phyloP scores from a whole-genome alignment of 2,329 filamentous ascomycete species.

The Bipolaris sorokiniana region DNA sequence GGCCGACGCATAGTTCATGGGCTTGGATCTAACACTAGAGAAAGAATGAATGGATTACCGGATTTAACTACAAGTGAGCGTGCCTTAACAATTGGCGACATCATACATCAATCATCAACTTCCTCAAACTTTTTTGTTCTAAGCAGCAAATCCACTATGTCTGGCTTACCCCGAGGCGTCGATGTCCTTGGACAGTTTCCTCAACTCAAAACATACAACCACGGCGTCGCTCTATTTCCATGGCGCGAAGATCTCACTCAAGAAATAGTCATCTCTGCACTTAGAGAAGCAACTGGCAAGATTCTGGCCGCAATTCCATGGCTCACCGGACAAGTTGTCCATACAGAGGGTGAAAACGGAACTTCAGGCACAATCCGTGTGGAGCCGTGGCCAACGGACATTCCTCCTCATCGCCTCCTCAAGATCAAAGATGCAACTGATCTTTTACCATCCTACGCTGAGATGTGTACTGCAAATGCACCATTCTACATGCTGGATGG shows the following conservation, averaged over 20 bases:
- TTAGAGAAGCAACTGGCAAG: not conserved
- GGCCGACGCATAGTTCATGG: not conserved
- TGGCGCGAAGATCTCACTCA: not conserved
- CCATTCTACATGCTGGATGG: not conserved
- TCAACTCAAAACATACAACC: conserved; percentile 1
- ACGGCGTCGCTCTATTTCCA: not conserved
- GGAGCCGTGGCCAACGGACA: not conserved
- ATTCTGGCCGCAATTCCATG: not conserved
- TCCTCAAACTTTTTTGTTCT: not conserved
- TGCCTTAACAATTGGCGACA: not conserved
- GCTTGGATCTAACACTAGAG: not conserved
- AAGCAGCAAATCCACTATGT: not conserved
- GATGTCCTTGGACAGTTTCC: conserved; percentile 1
- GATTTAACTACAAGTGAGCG: not conserved
- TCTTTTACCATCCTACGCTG: not conserved
- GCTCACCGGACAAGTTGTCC: not conserved
- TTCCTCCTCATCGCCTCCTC: not conserved
- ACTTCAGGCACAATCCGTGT: not conserved
- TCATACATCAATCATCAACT: not conserved
- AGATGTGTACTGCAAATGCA: not conserved
- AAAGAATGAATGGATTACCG: not conserved
- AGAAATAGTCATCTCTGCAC: not conserved
- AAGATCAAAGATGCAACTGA: not conserved
- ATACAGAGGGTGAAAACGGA: not conserved
- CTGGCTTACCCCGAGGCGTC: not conserved